Evolutionary conservation across 2,329 filamentous ascomycete genomes (phyloP).

Genomic region (Fusarium verticillioides): DNA sequence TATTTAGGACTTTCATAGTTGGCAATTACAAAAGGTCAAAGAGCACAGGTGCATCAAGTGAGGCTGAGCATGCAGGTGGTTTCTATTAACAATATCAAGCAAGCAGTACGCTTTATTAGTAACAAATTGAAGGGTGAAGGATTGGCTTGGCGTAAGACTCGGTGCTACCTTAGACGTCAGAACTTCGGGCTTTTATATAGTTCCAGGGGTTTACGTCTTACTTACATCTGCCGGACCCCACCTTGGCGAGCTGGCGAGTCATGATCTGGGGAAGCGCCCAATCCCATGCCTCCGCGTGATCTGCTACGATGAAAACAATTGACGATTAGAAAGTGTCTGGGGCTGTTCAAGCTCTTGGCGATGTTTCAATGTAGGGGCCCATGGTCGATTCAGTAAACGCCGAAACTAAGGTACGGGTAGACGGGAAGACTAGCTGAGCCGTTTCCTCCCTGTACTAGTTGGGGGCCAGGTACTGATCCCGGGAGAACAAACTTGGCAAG

Average conservation of each 20-base stretch:
- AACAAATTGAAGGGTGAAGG: background rate
- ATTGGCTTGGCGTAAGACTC: background rate
- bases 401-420: too few species aligned
- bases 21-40: background rate
- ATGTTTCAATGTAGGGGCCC: too few species aligned
- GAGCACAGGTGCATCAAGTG: background rate
- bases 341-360: too few species aligned
- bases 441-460: too few species aligned
- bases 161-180: background rate
- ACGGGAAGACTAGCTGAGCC: too few species aligned
- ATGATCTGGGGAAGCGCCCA: background rate
- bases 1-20: rapidly evolving
- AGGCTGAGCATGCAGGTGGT: background rate
- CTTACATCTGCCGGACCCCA: background rate
- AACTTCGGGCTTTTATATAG: background rate
- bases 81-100: background rate
- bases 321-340: too few species aligned
- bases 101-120: background rate
- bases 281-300: rapidly evolving
- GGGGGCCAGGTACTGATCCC: too few species aligned
- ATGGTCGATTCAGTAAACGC: too few species aligned
- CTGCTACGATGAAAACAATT: background rate
- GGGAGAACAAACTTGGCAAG: too few species aligned
- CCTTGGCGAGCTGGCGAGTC: background rate
- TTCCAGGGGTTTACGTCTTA: background rate